A percentile compares a stretch with the other conserved stretches of the same genome.
These are phyloP conservation scores for Russula brevipes DNA, from an alignment of 768 basidiomycete genomes.

Conservation along the genomic window DNA sequence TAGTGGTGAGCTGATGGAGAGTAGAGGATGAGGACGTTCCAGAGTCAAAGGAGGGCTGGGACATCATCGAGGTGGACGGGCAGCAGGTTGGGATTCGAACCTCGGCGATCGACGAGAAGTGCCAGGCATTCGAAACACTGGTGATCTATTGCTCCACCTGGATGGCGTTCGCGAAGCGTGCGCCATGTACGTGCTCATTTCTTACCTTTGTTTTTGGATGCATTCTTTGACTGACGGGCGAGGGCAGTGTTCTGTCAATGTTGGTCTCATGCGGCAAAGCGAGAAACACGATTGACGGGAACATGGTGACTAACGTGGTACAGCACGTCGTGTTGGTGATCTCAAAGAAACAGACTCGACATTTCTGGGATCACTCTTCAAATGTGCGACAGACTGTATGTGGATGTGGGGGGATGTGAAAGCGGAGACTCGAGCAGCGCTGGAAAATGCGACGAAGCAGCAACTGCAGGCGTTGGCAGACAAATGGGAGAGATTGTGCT, in stretches of 20 bases:
- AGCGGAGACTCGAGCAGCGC: conserved; percentile 46
- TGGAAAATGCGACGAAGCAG: conserved; percentile 65
- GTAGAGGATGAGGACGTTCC: conserved; percentile 50
- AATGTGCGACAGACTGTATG: conserved; percentile 58
- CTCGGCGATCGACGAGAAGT: conserved; percentile 79
- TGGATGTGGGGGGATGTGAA: conserved; percentile 52
- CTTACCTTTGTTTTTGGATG: background rate
- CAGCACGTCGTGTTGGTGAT: conserved; percentile 53
- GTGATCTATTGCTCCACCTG: conserved; percentile 74
- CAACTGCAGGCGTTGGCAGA: conserved; percentile 69
- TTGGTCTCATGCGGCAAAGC: conserved; percentile 63
- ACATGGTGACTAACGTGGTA: conserved; percentile 63
- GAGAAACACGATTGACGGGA: conserved; percentile 33
- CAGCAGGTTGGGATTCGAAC: conserved; percentile 74
- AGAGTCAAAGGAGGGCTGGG: conserved; percentile 70
- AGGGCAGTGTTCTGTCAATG: conserved; percentile 61
- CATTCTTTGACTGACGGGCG: background rate
- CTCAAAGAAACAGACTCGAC: conserved; percentile 66
- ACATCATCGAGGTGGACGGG: conserved; percentile 72
- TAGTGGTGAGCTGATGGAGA: background rate
- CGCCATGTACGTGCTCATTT: conserved; percentile 51
- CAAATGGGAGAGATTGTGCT: conserved; percentile 74
- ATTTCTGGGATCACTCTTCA: conserved; percentile 73
- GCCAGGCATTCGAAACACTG: conserved; percentile 83
- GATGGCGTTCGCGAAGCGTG: conserved; percentile 77